These are phyloP conservation scores for Lachnellula hyalina DNA, from an alignment of 2,329 filamentous ascomycete genomes.

Conservation along the genomic window DNA sequence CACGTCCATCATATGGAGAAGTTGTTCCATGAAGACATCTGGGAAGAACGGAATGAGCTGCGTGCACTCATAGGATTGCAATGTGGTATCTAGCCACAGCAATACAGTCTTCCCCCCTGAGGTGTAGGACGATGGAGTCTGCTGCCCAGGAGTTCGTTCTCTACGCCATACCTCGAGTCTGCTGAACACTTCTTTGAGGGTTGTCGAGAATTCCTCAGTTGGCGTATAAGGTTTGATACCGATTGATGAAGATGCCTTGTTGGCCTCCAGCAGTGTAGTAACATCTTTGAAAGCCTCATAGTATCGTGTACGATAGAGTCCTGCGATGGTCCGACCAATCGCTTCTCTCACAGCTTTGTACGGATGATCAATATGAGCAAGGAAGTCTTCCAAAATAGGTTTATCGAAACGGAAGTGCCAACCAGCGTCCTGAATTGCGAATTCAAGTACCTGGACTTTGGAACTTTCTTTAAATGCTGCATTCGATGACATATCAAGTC, in stretches of 20 bases:
- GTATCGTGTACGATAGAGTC: slow-evolving; percentile 86
- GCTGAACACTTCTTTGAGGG: slow-evolving; percentile 69
- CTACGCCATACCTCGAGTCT: slow-evolving; percentile 83
- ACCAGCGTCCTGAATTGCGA: slow-evolving; percentile 78
- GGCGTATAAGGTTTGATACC: slow-evolving; percentile 81
- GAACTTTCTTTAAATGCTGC: slow-evolving; percentile 98
- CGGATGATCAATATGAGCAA: slow-evolving; percentile 88
- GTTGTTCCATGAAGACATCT: slow-evolving; percentile 79
- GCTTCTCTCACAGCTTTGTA: slow-evolving; percentile 97
- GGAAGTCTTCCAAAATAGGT: slow-evolving; percentile 83
- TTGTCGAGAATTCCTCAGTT: slow-evolving; percentile 64
- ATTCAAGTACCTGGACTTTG: slow-evolving; percentile 86
- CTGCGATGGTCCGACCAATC: slow-evolving; percentile 82
- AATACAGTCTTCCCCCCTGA: slow-evolving; percentile 94
- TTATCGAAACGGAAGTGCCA: slow-evolving; percentile 95
- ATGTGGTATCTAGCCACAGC: slow-evolving; percentile 86
- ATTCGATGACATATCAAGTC: slow-evolving; percentile 89
- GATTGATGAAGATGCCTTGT: slow-evolving; percentile 74
- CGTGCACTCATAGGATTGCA: slow-evolving; percentile 89
- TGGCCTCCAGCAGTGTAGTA: slow-evolving; percentile 65
- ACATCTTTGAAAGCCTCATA: slow-evolving; percentile 90
- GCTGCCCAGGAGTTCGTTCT: slow-evolving; percentile 78
- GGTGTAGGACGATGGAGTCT: slow-evolving; percentile 91
- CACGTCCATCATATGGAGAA: slow-evolving; percentile 99
- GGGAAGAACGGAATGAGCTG: slow-evolving; percentile 90